Evolutionary conservation across 2,329 filamentous ascomycete genomes (phyloP).

Genomic region (Coniochaeta sp.): DNA sequence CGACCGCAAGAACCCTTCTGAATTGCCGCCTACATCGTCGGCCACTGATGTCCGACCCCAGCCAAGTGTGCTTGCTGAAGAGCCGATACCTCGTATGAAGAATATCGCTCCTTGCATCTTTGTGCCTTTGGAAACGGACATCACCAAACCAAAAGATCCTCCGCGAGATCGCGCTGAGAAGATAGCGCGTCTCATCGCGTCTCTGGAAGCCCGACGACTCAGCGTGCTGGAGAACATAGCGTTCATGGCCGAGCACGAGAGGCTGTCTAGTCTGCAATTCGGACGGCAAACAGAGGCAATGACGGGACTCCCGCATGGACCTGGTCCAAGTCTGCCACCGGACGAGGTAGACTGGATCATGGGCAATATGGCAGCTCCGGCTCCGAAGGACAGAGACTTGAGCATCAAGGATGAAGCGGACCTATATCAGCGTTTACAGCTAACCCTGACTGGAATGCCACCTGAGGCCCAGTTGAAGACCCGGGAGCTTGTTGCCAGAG

Average conservation of each 20-base stretch:
- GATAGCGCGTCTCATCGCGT: slow-evolving; percentile 19
- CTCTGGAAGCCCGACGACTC: slow-evolving; percentile 20
- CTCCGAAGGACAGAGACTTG: slow-evolving; percentile 1
- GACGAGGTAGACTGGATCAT: slow-evolving; percentile 20
- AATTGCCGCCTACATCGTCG: not conserved
- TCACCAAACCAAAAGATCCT: slow-evolving; percentile 17
- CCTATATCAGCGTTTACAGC: not conserved
- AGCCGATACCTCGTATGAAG: slow-evolving; percentile 18
- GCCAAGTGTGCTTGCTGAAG: slow-evolving; percentile 1
- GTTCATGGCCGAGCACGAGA: slow-evolving; percentile 25
- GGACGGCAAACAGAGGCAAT: slow-evolving; percentile 9
- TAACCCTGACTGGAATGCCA: not conserved
- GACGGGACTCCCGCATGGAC: not conserved
- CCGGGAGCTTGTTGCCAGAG: not conserved
- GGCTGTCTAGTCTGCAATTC: slow-evolving; percentile 17
- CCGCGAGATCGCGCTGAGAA: slow-evolving; percentile 19
- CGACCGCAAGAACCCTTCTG: not conserved
- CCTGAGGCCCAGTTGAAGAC: not conserved
- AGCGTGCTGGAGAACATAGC: slow-evolving; percentile 23
- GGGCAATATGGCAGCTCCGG: slow-evolving; percentile 16
- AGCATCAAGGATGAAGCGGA: not conserved
- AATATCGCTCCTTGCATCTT: slow-evolving; percentile 23
- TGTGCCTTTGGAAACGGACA: slow-evolving; percentile 22
- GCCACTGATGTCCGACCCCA: not conserved
- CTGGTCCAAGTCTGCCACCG: slow-evolving; percentile 6